Evolutionary conservation across 164 flowering plant species (phyloP).

Genomic region (Vitis riparia): DNA sequence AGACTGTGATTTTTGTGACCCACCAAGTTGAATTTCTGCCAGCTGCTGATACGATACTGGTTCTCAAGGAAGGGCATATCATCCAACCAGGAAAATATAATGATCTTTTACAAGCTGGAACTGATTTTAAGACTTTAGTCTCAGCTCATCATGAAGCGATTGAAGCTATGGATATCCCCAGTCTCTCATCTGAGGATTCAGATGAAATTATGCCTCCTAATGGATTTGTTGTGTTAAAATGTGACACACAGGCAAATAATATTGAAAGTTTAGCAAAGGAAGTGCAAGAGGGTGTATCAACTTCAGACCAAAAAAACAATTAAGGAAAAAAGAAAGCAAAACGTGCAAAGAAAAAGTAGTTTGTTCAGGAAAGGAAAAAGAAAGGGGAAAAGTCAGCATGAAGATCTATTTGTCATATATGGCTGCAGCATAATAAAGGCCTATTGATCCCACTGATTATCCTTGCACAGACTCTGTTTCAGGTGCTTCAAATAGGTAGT

Average conservation of each 20-base stretch:
- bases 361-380: conserved; percentile 98
- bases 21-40: conserved; percentile 99
- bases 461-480: conserved; percentile 78
- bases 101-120: conserved; percentile 90
- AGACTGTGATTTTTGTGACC: conserved; percentile 92
- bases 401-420: conserved; percentile 89
- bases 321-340: conserved; percentile 90
- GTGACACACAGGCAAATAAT: conserved; percentile 37
- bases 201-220: conserved; percentile 41
- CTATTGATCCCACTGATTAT: conserved; percentile 78
- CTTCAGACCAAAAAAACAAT: conserved; percentile 63
- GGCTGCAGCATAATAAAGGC: conserved; percentile 94
- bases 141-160: conserved; percentile 96
- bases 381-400: conserved; percentile 89
- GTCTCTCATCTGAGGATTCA: conserved; percentile 58
- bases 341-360: conserved; percentile 81
- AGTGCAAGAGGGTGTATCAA: conserved; percentile 52
- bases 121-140: conserved; percentile 80
- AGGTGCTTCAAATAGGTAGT: conserved; percentile 92
- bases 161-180: conserved; percentile 75
- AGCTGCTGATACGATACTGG: conserved; percentile 91
- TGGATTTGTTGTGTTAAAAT: conserved; percentile 28
- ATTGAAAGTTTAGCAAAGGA: conserved; percentile 59
- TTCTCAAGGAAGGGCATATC: conserved; percentile 82
- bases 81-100: conserved; percentile 95